These are phyloP conservation scores for Euphorbia lathyris DNA, from an alignment of 345 rosid genomes.

Conservation along the genomic window DNA sequence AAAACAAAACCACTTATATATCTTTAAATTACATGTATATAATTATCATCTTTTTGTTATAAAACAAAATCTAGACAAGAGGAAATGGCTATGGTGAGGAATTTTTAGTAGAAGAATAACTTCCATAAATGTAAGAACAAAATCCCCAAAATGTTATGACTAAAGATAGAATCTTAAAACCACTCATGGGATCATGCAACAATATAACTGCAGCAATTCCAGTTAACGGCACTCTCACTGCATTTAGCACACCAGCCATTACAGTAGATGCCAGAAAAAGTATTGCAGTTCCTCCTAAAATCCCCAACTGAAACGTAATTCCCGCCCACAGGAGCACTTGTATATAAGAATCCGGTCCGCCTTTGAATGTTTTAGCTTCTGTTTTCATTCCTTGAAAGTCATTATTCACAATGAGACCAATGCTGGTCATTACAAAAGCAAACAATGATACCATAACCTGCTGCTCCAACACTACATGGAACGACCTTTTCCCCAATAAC, in stretches of 20 bases:
- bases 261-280: slow-evolving; percentile 76
- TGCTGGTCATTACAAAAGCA: slow-evolving; percentile 63
- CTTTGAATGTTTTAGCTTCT: slow-evolving; percentile 17
- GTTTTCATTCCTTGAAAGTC: slow-evolving; percentile 52
- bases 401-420: slow-evolving; percentile 47
- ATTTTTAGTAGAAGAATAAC: slow-evolving; percentile 20
- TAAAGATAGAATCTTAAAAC: slow-evolving; percentile 76
- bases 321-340: slow-evolving; percentile 60
- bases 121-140: slow-evolving; percentile 69
- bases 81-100: slow-evolving; percentile 17
- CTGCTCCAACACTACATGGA: slow-evolving; percentile 78
- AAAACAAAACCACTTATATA: background rate
- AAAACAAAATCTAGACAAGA: too few relatives aligned
- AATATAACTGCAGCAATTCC: slow-evolving; percentile 71
- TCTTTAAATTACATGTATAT: background rate
- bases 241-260: slow-evolving; percentile 77
- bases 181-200: slow-evolving; percentile 82
- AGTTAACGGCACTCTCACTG: slow-evolving; percentile 79
- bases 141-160: slow-evolving; percentile 78
- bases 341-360: slow-evolving; percentile 28
- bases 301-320: slow-evolving; percentile 71
- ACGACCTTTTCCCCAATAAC: slow-evolving; percentile 65
- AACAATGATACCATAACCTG: slow-evolving; percentile 71
- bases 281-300: slow-evolving; percentile 66
- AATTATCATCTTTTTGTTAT: too few relatives aligned